A percentile compares a stretch with the other conserved stretches of the same genome.
phyloP scores from a whole-genome alignment of 805 yeast species.

The Pichia gijzeniarum region DNA sequence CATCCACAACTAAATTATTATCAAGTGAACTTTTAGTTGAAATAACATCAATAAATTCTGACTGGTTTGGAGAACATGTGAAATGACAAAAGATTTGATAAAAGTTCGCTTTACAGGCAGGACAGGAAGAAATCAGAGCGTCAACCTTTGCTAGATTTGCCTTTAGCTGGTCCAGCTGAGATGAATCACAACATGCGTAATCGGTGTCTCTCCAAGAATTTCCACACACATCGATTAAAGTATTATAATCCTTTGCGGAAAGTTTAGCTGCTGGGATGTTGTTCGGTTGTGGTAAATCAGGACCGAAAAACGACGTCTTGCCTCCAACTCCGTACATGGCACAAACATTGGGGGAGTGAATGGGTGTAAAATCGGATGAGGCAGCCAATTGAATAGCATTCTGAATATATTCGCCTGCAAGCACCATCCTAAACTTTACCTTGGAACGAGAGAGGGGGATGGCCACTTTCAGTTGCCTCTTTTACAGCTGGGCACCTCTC shows the following conservation, averaged over 20 bases:
- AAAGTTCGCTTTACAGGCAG: slow-evolving; percentile 87
- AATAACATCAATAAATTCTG: slow-evolving; percentile 65
- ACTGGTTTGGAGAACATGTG: slow-evolving; percentile 84
- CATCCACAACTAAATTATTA: slow-evolving; percentile 59
- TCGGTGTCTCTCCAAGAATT: slow-evolving; percentile 46
- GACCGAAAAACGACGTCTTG: slow-evolving; percentile 70
- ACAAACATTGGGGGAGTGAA: slow-evolving; percentile 41
- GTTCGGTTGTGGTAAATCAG: slow-evolving; percentile 71
- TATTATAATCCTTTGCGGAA: slow-evolving; percentile 35
- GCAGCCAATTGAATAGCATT: neutral
- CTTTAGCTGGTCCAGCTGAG: slow-evolving; percentile 52
- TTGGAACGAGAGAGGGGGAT: too few relatives aligned
- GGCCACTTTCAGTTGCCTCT: too few relatives aligned
- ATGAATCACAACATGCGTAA: slow-evolving; percentile 62
- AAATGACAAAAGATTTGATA: slow-evolving; percentile 78
- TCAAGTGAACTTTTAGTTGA: slow-evolving; percentile 41
- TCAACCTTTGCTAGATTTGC: slow-evolving; percentile 68
- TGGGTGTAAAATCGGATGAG: slow-evolving; percentile 1
- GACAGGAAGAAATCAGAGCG: slow-evolving; percentile 79
- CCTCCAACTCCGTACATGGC: slow-evolving; percentile 65
- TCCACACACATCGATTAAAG: slow-evolving; percentile 65
- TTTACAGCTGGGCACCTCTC: too few relatives aligned
- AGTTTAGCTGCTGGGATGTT: slow-evolving; percentile 45
- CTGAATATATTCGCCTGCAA: neutral
- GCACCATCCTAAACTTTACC: neutral